These are phyloP conservation scores for Dendrocalamus sinicus DNA, from an alignment of 176 grass and related monocot genomes.

Conservation along the genomic window DNA sequence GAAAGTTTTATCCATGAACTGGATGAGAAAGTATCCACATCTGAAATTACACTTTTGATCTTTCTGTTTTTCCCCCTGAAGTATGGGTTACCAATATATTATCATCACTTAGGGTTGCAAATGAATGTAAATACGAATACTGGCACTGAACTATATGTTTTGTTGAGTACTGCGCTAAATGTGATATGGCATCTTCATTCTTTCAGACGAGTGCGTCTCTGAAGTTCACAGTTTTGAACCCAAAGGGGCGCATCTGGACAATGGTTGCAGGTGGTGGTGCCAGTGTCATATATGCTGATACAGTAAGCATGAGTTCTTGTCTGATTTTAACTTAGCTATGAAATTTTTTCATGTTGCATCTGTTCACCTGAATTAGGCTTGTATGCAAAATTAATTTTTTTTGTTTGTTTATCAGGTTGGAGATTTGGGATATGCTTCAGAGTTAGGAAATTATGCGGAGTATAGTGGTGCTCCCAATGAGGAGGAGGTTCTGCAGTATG, in stretches of 20 bases:
- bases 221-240: slow-evolving; percentile 92
- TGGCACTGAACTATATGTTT: background rate
- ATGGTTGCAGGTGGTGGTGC: slow-evolving; percentile 98
- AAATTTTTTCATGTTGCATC: background rate
- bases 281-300: slow-evolving; percentile 97
- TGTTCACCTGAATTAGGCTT: slow-evolving; percentile 17
- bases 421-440: slow-evolving; percentile 85
- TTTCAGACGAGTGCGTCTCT: slow-evolving; percentile 85
- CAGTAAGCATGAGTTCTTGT: slow-evolving; percentile 50
- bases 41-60: background rate
- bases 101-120: slow-evolving; percentile 14
- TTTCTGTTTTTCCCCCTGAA: background rate
- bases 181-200: slow-evolving; percentile 1
- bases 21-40: slow-evolving; percentile 72
- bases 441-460: slow-evolving; percentile 91
- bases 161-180: background rate
- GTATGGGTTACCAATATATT: background rate
- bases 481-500: slow-evolving; percentile 94
- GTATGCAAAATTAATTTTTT: background rate
- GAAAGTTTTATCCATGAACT: slow-evolving; percentile 90
- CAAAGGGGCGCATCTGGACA: slow-evolving; percentile 90
- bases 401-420: slow-evolving; percentile 61
- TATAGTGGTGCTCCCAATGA: slow-evolving; percentile 93
- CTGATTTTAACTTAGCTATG: slow-evolving; percentile 16
- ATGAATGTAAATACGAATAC: background rate